phyloP scores from a whole-genome alignment of 2,329 filamentous ascomycete genomes.

The Biscogniauxia marginata region DNA sequence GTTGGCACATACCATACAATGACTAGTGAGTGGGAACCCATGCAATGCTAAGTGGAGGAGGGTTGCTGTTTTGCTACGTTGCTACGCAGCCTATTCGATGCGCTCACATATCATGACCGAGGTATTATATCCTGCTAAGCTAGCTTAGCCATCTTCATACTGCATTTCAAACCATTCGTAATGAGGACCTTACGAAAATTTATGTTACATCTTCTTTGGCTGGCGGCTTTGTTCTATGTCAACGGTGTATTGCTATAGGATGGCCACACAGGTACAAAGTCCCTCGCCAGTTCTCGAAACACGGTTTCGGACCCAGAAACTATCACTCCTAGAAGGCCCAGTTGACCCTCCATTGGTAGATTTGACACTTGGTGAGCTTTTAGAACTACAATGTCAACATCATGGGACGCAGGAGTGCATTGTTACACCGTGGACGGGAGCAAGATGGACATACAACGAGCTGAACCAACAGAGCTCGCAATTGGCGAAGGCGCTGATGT shows the following conservation, averaged over 20 bases:
- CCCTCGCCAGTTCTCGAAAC: constrained; percentile 14
- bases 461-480: constrained; percentile 61
- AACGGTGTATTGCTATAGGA: constrained; percentile 6
- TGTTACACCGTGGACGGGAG: constrained; percentile 73
- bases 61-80: neutral
- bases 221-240: neutral
- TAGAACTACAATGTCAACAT: constrained; percentile 67
- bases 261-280: constrained; percentile 27
- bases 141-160: neutral
- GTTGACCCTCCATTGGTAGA: constrained; percentile 68
- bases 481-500: constrained; percentile 64
- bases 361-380: constrained; percentile 68
- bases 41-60: neutral
- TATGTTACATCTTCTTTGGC: neutral
- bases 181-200: neutral
- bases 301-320: constrained; percentile 34
- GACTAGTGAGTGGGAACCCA: neutral
- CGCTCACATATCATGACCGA: neutral
- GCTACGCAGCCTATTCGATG: neutral
- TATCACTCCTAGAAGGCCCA: constrained; percentile 66
- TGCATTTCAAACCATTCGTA: neutral
- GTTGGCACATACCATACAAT: neutral
- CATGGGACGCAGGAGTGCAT: constrained; percentile 67
- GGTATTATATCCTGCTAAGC: neutral
- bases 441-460: constrained; percentile 69